A percentile compares a stretch with the other conserved stretches of the same genome.
Evolutionary conservation across 31 red algal genomes (phyloP).

Genomic region (Pterothamnion heteromorphum): DNA sequence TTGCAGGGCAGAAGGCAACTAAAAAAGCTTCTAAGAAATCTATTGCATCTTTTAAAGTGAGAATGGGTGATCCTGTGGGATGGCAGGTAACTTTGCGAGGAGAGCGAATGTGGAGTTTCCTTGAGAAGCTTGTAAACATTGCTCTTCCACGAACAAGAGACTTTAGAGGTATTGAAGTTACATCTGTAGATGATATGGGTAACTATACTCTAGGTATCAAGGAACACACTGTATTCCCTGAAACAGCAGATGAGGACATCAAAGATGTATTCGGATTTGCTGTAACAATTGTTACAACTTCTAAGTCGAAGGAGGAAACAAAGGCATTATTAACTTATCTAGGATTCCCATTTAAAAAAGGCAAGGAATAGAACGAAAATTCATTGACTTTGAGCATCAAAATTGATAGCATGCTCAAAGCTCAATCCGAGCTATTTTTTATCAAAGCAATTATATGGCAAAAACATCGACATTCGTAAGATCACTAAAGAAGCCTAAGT

Average conservation of each 20-base stretch:
- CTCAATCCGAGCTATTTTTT: not conserved
- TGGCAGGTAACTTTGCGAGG: not conserved
- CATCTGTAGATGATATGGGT: not conserved
- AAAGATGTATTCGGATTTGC: not conserved
- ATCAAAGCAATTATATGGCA: constrained; percentile 13
- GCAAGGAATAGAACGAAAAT: not conserved
- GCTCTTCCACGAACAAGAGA: not conserved
- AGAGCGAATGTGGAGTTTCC: not conserved
- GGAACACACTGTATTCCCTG: constrained; percentile 9
- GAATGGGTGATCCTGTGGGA: not conserved
- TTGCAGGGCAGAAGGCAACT: not conserved
- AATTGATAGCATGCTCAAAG: not conserved
- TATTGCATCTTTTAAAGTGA: not conserved
- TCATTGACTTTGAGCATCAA: not conserved
- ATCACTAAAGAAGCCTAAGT: not conserved
- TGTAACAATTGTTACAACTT: not conserved
- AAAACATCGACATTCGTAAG: not conserved
- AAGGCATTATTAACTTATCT: not conserved
- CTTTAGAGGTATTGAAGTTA: not conserved
- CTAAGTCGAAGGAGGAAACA: not conserved
- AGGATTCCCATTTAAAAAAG: not conserved
- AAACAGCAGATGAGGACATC: not conserved
- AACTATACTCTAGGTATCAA: not conserved
- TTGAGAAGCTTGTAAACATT: not conserved
- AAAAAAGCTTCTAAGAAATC: not conserved